Percentiles rank a stretch among this genome's conserved stretches.
These are phyloP conservation scores for Paracorniculantispora psalliotae DNA, from an alignment of 2,329 filamentous ascomycete species.

Conservation along the genomic window DNA sequence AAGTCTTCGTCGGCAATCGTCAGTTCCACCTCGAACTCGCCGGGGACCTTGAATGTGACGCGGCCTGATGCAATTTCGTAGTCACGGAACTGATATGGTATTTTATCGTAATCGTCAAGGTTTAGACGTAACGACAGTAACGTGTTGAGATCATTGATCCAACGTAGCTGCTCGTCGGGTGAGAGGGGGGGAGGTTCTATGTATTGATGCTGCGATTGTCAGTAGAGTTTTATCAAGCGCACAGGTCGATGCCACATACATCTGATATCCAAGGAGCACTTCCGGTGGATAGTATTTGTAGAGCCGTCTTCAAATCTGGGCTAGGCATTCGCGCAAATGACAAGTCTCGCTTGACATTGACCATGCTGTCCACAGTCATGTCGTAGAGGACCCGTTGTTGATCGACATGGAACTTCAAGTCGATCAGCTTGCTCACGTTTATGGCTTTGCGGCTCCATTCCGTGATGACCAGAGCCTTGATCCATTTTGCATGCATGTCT, in stretches of 20 bases:
- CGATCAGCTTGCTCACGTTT: constrained; percentile 81
- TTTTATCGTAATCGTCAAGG: constrained; percentile 71
- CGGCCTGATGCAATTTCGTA: constrained; percentile 81
- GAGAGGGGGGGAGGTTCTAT: constrained; percentile 68
- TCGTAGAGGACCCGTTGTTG: constrained; percentile 57
- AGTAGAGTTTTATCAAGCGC: neutral
- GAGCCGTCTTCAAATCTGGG: constrained; percentile 84
- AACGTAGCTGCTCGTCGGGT: constrained; percentile 65
- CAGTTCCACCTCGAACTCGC: constrained; percentile 90
- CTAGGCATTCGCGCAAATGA: constrained; percentile 72
- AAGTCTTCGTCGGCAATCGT: constrained; percentile 84
- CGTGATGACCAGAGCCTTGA: constrained; percentile 84
- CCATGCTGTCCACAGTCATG: constrained; percentile 56
- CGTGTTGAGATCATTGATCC: constrained; percentile 77
- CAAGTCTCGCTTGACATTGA: constrained; percentile 69
- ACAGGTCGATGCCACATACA: constrained; percentile 40
- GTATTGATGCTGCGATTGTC: constrained; percentile 62
- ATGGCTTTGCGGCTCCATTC: constrained; percentile 81
- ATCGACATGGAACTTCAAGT: constrained; percentile 72
- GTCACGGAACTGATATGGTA: constrained; percentile 68
- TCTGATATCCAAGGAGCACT: constrained; percentile 75
- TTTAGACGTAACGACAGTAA: constrained; percentile 78
- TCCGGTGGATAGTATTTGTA: constrained; percentile 77
- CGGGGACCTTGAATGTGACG: constrained; percentile 76
- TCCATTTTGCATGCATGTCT: constrained; percentile 77